These are phyloP conservation scores for Lindgomyces ingoldianus DNA, from an alignment of 495 filamentous ascomycete genomes.

Conservation along the genomic window DNA sequence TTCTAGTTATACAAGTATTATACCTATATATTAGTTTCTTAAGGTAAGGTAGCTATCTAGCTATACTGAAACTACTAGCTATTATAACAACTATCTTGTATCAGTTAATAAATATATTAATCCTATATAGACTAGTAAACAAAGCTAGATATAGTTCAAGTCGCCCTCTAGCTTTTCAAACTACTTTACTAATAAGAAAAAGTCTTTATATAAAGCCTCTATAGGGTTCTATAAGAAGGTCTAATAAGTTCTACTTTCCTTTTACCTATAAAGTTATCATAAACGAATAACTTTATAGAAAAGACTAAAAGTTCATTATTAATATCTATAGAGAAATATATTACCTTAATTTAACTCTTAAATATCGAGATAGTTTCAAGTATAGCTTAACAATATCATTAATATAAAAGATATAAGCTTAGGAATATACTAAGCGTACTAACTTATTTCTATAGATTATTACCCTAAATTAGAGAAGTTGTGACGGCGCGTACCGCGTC, in stretches of 20 bases:
- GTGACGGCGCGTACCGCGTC: too few relatives aligned
- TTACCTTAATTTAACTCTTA: background rate
- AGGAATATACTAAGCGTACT: constrained; percentile 5
- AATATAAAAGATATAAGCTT: constrained; percentile 1
- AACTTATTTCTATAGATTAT: constrained; percentile 3
- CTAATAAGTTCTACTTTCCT: constrained; percentile 2
- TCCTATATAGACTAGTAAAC: constrained; percentile 5
- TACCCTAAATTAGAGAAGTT: constrained; percentile 1
- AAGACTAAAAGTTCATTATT: constrained; percentile 9
- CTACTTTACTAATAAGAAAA: background rate
- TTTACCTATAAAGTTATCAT: constrained; percentile 3
- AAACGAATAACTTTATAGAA: constrained; percentile 3
- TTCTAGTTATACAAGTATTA: constrained; percentile 1
- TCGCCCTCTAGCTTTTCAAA: background rate
- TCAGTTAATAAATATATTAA: background rate
- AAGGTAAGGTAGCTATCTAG: constrained; percentile 2
- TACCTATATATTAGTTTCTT: constrained; percentile 7
- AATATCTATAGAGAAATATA: constrained; percentile 8
- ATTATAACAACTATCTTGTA: constrained; percentile 5
- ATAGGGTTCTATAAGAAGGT: constrained; percentile 4
- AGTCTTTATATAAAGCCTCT: constrained; percentile 4
- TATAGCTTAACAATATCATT: background rate
- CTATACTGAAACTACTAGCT: constrained; percentile 1
- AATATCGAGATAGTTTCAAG: constrained; percentile 1
- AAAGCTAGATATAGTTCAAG: constrained; percentile 4